Evolutionary conservation across 2,329 filamentous ascomycete species (phyloP).

Genomic region (Cordyceps javanica): DNA sequence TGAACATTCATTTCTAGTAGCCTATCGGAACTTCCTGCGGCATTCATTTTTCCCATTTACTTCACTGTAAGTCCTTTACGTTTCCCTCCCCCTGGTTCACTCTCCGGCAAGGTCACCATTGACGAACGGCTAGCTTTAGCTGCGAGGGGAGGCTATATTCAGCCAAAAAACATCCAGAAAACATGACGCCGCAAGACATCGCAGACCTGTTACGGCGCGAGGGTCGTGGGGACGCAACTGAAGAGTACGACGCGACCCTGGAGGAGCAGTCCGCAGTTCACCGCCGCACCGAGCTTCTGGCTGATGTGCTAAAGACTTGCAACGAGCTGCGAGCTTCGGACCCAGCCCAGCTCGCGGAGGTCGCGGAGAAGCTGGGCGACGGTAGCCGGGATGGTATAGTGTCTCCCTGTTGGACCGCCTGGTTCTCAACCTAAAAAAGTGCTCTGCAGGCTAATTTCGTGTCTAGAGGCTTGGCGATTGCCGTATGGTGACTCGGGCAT

Average conservation of each 20-base stretch:
- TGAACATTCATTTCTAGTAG: too few relatives aligned
- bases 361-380: conserved; percentile 48
- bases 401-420: too few relatives aligned
- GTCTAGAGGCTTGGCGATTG: conserved; percentile 46
- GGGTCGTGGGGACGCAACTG: conserved; percentile 23
- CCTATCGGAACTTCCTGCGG: too few relatives aligned
- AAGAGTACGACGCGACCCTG: conserved; percentile 22
- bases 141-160: too few relatives aligned
- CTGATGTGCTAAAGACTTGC: conserved; percentile 32
- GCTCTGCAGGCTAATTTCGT: conserved; percentile 14
- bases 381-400: conserved; percentile 49
- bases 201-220: conserved; percentile 29
- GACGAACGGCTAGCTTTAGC: too few relatives aligned
- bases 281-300: conserved; percentile 27
- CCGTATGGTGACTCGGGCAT: conserved; percentile 53
- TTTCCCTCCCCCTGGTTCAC: too few relatives aligned
- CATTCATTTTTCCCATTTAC: too few relatives aligned
- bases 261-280: conserved; percentile 19
- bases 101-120: too few relatives aligned
- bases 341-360: conserved; percentile 35
- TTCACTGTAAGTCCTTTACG: too few relatives aligned
- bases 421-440: neutral
- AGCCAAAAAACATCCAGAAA: too few relatives aligned
- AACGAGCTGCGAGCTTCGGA: conserved; percentile 35
- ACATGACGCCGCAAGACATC: conserved; percentile 33